Evolutionary conservation across 2,329 filamentous ascomycete genomes (phyloP).

Genomic region (Aspergillus aculeatus): DNA sequence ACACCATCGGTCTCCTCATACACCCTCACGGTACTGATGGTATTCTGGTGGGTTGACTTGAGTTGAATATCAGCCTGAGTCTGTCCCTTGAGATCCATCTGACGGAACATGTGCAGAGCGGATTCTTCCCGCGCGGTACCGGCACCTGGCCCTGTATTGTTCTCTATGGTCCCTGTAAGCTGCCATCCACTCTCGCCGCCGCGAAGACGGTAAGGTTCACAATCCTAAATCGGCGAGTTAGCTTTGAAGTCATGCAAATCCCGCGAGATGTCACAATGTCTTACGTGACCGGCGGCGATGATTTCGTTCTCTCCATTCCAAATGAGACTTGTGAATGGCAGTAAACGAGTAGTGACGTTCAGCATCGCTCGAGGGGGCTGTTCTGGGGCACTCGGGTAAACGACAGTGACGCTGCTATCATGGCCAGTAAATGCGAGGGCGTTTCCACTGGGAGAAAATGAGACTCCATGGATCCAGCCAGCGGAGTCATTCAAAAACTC

Average conservation of each 20-base stretch:
- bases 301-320: conserved; percentile 94
- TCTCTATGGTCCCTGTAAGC: conserved; percentile 75
- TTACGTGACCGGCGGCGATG: conserved; percentile 84
- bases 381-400: conserved; percentile 88
- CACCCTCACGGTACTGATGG: conserved; percentile 77
- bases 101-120: conserved; percentile 94
- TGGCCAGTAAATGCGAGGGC: conserved; percentile 93
- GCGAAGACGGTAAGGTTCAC: conserved; percentile 84
- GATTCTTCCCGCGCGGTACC: conserved; percentile 75
- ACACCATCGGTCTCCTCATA: conserved; percentile 66
- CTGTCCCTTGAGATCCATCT: conserved; percentile 98
- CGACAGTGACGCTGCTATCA: conserved; percentile 93
- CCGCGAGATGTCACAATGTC: conserved; percentile 15
- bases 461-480: conserved; percentile 91
- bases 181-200: conserved; percentile 81
- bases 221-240: conserved; percentile 48
- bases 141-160: conserved; percentile 62
- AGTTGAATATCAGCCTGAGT: conserved; percentile 87
- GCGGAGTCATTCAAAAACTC: conserved; percentile 95
- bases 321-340: conserved; percentile 88
- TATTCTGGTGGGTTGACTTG: conserved; percentile 96
- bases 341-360: conserved; percentile 81
- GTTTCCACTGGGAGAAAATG: conserved; percentile 88
- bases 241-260: background rate
- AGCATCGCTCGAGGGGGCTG: conserved; percentile 88